phyloP scores from a whole-genome alignment of 2,329 filamentous ascomycete genomes.

The Plectosphaerella cucumerina region DNA sequence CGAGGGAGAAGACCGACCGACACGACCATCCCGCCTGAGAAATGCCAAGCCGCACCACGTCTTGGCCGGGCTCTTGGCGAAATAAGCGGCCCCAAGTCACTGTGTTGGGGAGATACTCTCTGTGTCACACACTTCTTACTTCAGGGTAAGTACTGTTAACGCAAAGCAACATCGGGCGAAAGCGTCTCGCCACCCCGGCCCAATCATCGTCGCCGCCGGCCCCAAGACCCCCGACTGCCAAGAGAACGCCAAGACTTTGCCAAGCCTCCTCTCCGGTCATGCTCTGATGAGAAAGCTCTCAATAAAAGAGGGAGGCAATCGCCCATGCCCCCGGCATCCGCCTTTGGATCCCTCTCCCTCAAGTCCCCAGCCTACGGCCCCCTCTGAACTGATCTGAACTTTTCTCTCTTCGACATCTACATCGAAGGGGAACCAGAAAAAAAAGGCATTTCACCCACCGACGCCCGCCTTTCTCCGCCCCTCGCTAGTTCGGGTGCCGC shows the following conservation, averaged over 20 bases:
- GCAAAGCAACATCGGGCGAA: neutral
- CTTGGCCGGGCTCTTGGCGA: conserved; percentile 6
- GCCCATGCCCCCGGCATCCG: neutral
- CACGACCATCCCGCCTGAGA: neutral
- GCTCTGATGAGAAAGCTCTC: neutral
- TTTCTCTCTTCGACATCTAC: neutral
- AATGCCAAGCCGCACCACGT: conserved; percentile 5
- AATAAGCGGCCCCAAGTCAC: neutral
- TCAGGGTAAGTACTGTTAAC: conserved; percentile 1
- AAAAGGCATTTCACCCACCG: neutral
- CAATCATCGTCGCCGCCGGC: neutral
- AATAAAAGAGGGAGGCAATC: conserved; percentile 3
- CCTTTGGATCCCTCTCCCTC: neutral
- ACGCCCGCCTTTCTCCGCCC: neutral
- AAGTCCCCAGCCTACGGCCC: neutral
- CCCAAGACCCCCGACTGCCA: conserved; percentile 2
- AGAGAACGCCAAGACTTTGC: conserved; percentile 2
- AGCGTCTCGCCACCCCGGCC: neutral
- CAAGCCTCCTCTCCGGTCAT: conserved; percentile 2
- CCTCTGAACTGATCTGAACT: too few relatives aligned
- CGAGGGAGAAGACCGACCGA: neutral
- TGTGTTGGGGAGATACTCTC: neutral
- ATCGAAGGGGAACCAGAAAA: neutral
- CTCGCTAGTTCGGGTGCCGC: neutral
- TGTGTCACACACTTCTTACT: too few relatives aligned